These are phyloP conservation scores for Nakazawaea molendinolei DNA, from an alignment of 805 yeast species.

Conservation along the genomic window DNA sequence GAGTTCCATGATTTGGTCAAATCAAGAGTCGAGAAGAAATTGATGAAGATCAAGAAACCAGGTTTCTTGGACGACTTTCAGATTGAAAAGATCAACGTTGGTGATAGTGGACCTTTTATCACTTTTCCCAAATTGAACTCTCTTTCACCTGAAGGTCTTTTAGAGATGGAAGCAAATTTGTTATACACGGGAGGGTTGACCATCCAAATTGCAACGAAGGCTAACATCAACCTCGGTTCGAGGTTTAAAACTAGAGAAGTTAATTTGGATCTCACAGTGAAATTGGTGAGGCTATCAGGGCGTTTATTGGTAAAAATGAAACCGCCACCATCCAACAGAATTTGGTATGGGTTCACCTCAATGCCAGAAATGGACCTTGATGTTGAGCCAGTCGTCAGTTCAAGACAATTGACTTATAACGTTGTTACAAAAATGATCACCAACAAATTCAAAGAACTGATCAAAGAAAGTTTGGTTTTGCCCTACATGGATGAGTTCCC, in stretches of 20 bases:
- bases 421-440: slow-evolving; percentile 77
- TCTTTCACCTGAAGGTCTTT: slow-evolving; percentile 74
- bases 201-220: slow-evolving; percentile 74
- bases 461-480: slow-evolving; percentile 70
- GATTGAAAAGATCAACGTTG: slow-evolving; percentile 66
- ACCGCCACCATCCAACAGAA: slow-evolving; percentile 83
- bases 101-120: slow-evolving; percentile 73
- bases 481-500: slow-evolving; percentile 89
- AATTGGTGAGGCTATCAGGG: slow-evolving; percentile 66
- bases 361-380: slow-evolving; percentile 72
- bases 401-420: slow-evolving; percentile 71
- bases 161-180: slow-evolving; percentile 54
- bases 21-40: slow-evolving; percentile 58
- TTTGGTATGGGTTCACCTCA: slow-evolving; percentile 84
- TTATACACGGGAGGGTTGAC: slow-evolving; percentile 72
- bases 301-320: slow-evolving; percentile 63
- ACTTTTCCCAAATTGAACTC: slow-evolving; percentile 65
- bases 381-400: slow-evolving; percentile 87
- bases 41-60: slow-evolving; percentile 77
- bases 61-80: slow-evolving; percentile 81
- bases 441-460: slow-evolving; percentile 69
- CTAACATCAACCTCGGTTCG: slow-evolving; percentile 67
- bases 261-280: slow-evolving; percentile 63
- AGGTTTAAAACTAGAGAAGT: slow-evolving; percentile 70
- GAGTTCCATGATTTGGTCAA: slow-evolving; percentile 52